A percentile compares a stretch with the other conserved stretches of the same genome.
phyloP scores from a whole-genome alignment of 257 asterid genomes.

The Solanum medicagineum region DNA sequence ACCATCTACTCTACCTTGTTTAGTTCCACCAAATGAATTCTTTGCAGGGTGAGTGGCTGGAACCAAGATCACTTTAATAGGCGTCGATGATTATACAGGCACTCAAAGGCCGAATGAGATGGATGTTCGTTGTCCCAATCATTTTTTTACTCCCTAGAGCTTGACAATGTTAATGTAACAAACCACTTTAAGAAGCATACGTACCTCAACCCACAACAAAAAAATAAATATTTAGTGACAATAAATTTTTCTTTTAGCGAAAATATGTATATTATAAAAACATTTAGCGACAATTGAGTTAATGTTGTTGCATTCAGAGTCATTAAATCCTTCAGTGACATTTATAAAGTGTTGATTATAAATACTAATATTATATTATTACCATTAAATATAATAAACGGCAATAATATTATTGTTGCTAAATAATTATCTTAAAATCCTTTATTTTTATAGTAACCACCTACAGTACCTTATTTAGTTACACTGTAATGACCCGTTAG shows the following conservation, averaged over 20 bases:
- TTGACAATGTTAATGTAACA: neutral
- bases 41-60: neutral
- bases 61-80: neutral
- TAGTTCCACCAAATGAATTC: neutral
- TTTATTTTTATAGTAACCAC: neutral
- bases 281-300: neutral
- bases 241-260: neutral
- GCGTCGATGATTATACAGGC: no score
- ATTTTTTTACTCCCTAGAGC: neutral
- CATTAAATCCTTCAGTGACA: neutral
- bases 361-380: no score
- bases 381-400: no score
- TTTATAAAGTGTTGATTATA: neutral
- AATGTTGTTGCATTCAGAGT: no score
- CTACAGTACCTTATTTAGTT: neutral
- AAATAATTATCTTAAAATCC: no score
- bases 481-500: no score
- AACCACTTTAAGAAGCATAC: neutral
- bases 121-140: no score
- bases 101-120: no score
- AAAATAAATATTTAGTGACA: neutral
- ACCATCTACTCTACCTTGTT: neutral
- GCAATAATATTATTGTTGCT: neutral
- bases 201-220: neutral
- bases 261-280: no score